Evolutionary conservation across 2,329 filamentous ascomycete genomes (phyloP).

Genomic region (Pseudopyrenochaeta lycopersici): DNA sequence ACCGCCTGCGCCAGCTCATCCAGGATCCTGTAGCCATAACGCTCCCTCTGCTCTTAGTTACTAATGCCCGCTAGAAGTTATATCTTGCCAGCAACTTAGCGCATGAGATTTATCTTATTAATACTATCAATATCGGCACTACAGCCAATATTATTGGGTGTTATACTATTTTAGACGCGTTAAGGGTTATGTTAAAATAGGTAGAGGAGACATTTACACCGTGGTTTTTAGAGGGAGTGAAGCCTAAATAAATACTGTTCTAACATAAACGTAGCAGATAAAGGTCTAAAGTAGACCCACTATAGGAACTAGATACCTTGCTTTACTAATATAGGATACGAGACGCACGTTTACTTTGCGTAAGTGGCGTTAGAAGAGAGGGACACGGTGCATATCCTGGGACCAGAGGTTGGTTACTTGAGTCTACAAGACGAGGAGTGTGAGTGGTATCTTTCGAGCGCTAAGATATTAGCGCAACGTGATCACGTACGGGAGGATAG

Average conservation of each 20-base stretch:
- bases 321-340: no score
- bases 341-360: no score
- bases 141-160: conserved; percentile 26
- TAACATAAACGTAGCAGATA: neutral
- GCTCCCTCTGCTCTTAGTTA: conserved; percentile 24
- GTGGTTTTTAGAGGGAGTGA: conserved; percentile 18
- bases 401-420: no score
- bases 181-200: conserved; percentile 22
- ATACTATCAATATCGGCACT: conserved; percentile 29
- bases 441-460: no score
- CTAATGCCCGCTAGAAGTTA: conserved; percentile 22
- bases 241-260: conserved; percentile 10
- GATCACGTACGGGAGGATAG: no score
- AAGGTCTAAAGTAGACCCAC: no score
- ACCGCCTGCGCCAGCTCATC: conserved; percentile 21
- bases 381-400: no score
- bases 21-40: conserved; percentile 21
- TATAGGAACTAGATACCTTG: no score
- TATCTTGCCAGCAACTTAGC: conserved; percentile 23
- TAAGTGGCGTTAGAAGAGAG: no score
- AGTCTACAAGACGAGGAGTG: no score
- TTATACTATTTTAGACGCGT: conserved; percentile 26
- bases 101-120: conserved; percentile 26
- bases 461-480: no score
- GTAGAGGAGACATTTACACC: conserved; percentile 19